Conservation (phyloP, 2,329 filamentous ascomycete species). For the Xylariaceae sp. region DNA sequence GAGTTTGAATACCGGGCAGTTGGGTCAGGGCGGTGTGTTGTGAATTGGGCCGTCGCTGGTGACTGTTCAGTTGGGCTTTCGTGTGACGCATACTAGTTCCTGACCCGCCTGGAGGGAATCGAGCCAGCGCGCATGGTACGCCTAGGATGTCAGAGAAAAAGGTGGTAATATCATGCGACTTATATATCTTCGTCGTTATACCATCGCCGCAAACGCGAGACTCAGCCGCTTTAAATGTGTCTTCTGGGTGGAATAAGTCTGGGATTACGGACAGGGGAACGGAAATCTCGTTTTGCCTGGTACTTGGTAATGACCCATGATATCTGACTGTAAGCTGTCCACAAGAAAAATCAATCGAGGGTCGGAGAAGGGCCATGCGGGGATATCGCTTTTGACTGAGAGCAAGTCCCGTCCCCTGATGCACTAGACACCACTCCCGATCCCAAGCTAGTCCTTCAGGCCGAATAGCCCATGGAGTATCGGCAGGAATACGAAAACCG, state of each 20-base stretch:
- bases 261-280: constrained; percentile 67
- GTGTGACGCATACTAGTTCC: constrained; percentile 59
- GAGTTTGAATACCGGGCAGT: constrained; percentile 50
- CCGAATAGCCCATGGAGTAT: constrained; percentile 66
- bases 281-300: constrained; percentile 34
- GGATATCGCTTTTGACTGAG: constrained; percentile 87
- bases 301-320: constrained; percentile 30
- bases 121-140: constrained; percentile 75
- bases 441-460: constrained; percentile 88
- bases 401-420: constrained; percentile 75
- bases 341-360: constrained; percentile 62
- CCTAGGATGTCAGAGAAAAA: constrained; percentile 76
- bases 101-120: constrained; percentile 67
- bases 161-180: constrained; percentile 55
- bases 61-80: constrained; percentile 63
- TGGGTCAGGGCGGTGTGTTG: constrained; percentile 44
- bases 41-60: constrained; percentile 38
- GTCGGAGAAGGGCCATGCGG: constrained; percentile 77
- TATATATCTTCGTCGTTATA: constrained; percentile 66
- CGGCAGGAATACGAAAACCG: constrained; percentile 64
- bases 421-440: constrained; percentile 91
- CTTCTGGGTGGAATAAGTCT: constrained; percentile 42
- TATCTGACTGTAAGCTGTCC: constrained; percentile 61
- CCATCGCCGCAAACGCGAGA: constrained; percentile 80
- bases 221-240: constrained; percentile 38